Percentiles rank a stretch among this genome's conserved stretches.
phyloP scores from a whole-genome alignment of 1,284 basidiomycete genomes.

The Tilletia walkeri region DNA sequence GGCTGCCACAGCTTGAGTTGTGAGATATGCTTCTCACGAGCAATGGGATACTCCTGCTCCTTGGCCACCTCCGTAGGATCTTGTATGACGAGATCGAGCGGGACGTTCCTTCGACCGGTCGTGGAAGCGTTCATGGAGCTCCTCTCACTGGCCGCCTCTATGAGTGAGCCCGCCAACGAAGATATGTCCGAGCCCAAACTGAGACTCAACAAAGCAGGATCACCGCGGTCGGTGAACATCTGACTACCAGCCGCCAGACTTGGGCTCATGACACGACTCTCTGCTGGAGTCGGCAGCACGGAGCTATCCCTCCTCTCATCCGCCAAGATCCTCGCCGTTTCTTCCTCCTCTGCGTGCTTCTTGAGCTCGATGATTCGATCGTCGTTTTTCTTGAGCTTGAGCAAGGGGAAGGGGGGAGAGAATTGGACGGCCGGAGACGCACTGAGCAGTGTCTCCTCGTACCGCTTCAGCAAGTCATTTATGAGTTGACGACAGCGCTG shows the following conservation, averaged over 20 bases:
- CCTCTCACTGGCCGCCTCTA: not conserved
- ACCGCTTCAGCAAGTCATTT: conserved; percentile 71
- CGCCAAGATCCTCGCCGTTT: conserved; percentile 14
- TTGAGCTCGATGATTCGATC: conserved; percentile 7
- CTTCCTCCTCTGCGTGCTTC: conserved; percentile 16
- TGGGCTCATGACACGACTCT: conserved; percentile 10
- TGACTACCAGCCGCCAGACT: not conserved
- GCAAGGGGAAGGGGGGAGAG: conserved; percentile 80
- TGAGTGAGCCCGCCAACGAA: not conserved
- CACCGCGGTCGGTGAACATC: conserved; percentile 4
- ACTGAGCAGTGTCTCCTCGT: conserved; percentile 78
- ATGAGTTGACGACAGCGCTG: conserved; percentile 21
- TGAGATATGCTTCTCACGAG: conserved; percentile 77
- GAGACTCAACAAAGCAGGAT: conserved; percentile 5
- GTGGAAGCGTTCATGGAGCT: not conserved
- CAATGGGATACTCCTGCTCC: conserved; percentile 69
- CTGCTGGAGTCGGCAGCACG: not conserved
- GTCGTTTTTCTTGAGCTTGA: conserved; percentile 70
- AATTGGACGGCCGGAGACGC: conserved; percentile 85
- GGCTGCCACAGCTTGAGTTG: conserved; percentile 86
- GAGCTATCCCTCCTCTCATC: conserved; percentile 13
- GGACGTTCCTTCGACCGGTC: not conserved
- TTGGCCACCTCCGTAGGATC: conserved; percentile 46
- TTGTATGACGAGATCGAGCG: conserved; percentile 19
- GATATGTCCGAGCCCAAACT: conserved; percentile 6